Conservation (phyloP, 1,284 basidiomycete species). For the Rhodotorula sp. region DNA sequence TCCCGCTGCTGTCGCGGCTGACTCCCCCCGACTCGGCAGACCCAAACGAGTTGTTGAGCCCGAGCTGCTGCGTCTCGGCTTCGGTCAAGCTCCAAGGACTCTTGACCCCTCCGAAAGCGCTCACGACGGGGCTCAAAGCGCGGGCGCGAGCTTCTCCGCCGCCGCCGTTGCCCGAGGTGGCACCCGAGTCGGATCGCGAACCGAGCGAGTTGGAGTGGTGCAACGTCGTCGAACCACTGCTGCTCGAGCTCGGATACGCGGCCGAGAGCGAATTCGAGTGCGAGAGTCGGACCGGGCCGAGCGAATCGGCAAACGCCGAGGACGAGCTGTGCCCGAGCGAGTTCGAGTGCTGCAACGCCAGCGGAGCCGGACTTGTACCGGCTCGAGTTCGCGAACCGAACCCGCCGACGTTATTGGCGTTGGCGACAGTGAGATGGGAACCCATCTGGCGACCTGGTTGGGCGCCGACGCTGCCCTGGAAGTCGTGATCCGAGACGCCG, state of each 20-base stretch:
- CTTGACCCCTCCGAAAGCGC: slow-evolving; percentile 13
- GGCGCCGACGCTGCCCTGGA: not conserved
- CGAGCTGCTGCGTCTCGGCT: slow-evolving; percentile 39
- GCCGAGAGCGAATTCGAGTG: slow-evolving; percentile 36
- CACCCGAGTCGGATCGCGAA: slow-evolving; percentile 13
- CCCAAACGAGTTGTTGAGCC: not conserved
- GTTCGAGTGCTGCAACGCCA: slow-evolving; percentile 25
- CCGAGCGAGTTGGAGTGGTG: slow-evolving; percentile 16
- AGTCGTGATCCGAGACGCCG: not conserved
- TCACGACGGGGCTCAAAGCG: slow-evolving; percentile 28
- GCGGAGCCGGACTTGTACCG: slow-evolving; percentile 31
- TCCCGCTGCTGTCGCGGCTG: slow-evolving; percentile 30
- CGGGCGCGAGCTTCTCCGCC: not conserved
- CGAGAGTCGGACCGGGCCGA: slow-evolving; percentile 12
- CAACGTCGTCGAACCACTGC: slow-evolving; percentile 1
- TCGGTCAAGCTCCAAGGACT: slow-evolving; percentile 41
- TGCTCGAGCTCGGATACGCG: not conserved
- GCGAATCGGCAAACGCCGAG: not conserved
- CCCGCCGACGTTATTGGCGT: slow-evolving; percentile 5
- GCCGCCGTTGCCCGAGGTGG: not conserved
- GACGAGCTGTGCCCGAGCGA: slow-evolving; percentile 22
- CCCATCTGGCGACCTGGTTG: not conserved
- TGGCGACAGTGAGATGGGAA: slow-evolving; percentile 10
- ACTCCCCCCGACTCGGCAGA: slow-evolving; percentile 4
- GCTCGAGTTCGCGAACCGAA: slow-evolving; percentile 23